Evolutionary conservation across 176 grass and related monocot species (phyloP), one percentile per base, ranked within the genome.

Genomic region (Phyllostachys edulis): DNA sequence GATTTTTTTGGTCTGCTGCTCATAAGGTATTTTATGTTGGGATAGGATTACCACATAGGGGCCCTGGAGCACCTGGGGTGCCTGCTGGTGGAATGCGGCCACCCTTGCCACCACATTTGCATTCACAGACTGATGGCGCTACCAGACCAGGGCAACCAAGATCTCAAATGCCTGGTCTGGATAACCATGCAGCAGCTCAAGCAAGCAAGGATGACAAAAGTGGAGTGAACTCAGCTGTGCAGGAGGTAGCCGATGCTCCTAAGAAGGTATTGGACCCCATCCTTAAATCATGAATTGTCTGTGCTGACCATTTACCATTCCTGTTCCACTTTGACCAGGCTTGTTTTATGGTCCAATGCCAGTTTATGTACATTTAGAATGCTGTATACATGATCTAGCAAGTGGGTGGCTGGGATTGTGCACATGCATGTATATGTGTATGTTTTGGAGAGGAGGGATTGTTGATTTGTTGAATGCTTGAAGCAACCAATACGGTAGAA

Each of bases 91-190:
- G 88, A 55, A 29, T 90, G 46, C 85, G 93, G 67, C 89, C 91
- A 37, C 93, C 91, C 66, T 87, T 96, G 54, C 93, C 89, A 83
- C 79, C 82, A 41, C 84, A 92, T 85, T 77, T 90, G 82, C 84
- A 92, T 55, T 81, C 84, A 86, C 93, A 95, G 40, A 68, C 87
- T 84, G 92, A 88, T 75, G 85, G 20, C 17, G 69, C 87, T 56
- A 67, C 57, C 65, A 87, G 86, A 69, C 41, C 75, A 84, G 81
- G 85, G 45, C 93, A 99, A 74, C 78, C 83, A 90, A 94, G 87
- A 71, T 67, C 83, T 68, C 73, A 89, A 73, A 87, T 76, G 79
- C 88, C 86, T 85, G 89, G 66, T 67, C 78, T 94, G 88, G 89
- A 92, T 86, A 92, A 96, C 86, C 87, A 88, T 36, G 70, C 76